A percentile compares a stretch with the other conserved stretches of the same genome.
phyloP scores from a whole-genome alignment of 805 yeast genomes.

The Saccharomycopsis sp. region DNA sequence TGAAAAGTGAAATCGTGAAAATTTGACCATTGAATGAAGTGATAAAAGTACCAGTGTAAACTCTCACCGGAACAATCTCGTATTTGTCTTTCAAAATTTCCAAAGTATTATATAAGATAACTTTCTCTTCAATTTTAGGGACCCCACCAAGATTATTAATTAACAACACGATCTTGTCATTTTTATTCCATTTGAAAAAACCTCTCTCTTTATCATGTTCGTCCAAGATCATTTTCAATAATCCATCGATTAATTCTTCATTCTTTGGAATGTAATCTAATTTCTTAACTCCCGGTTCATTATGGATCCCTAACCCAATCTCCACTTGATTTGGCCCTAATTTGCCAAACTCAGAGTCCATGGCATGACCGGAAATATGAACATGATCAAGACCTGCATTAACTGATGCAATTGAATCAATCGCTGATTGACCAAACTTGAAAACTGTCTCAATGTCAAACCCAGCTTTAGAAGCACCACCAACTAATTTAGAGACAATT shows the following conservation, averaged over 20 bases:
- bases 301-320: slow-evolving; percentile 92
- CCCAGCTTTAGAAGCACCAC: slow-evolving; percentile 54
- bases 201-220: slow-evolving; percentile 67
- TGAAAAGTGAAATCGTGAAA: slow-evolving; percentile 75
- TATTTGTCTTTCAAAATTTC: slow-evolving; percentile 46
- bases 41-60: slow-evolving; percentile 71
- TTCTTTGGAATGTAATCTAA: slow-evolving; percentile 58
- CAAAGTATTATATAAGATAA: slow-evolving; percentile 56
- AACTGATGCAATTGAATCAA: slow-evolving; percentile 67
- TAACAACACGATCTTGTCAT: slow-evolving; percentile 63
- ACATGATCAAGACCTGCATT: slow-evolving; percentile 88
- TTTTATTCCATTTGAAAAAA: slow-evolving; percentile 58
- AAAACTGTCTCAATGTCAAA: slow-evolving; percentile 42
- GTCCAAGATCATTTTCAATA: slow-evolving; percentile 58
- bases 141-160: slow-evolving; percentile 89
- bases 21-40: slow-evolving; percentile 92
- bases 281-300: slow-evolving; percentile 75
- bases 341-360: slow-evolving; percentile 33
- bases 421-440: slow-evolving; percentile 53
- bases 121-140: slow-evolving; percentile 68
- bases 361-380: slow-evolving; percentile 76
- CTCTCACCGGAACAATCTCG: slow-evolving; percentile 55
- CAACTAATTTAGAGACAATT: slow-evolving; percentile 76
- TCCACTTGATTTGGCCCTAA: slow-evolving; percentile 65
- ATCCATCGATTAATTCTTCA: slow-evolving; percentile 46